A percentile compares a stretch with the other conserved stretches of the same genome.
Conservation (phyloP, 2,329 filamentous ascomycete genomes). For the Aspergillus sp. region DNA sequence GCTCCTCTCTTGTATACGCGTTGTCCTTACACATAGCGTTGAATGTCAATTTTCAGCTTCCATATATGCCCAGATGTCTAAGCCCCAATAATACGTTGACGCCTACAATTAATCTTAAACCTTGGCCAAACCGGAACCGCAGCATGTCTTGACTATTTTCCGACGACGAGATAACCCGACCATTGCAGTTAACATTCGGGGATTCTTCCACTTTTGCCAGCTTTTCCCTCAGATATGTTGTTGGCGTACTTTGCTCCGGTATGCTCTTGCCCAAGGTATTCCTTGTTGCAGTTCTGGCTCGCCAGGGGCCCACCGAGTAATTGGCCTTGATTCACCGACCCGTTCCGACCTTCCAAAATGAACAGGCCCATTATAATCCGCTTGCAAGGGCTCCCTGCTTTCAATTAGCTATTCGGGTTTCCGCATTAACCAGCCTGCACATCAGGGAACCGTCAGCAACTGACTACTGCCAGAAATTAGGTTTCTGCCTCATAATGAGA, state of each 20-base stretch:
- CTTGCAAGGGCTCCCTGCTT: not conserved
- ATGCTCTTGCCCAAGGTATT: not conserved
- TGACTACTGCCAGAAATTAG: too few relatives aligned
- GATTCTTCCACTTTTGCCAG: not conserved
- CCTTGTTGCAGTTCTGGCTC: too few relatives aligned
- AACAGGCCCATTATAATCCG: not conserved
- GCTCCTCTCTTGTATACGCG: not conserved
- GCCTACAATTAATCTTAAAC: not conserved
- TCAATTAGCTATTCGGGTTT: too few relatives aligned
- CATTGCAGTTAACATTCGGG: not conserved
- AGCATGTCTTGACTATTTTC: not conserved
- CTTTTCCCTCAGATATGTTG: not conserved
- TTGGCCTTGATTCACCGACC: not conserved
- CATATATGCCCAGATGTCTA: not conserved
- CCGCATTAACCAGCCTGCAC: too few relatives aligned
- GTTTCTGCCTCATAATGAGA: not conserved
- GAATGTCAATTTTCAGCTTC: not conserved
- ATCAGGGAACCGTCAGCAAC: too few relatives aligned
- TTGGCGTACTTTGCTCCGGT: not conserved
- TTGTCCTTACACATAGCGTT: not conserved
- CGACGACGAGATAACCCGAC: not conserved
- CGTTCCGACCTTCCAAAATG: not conserved
- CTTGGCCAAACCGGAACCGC: not conserved
- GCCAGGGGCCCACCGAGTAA: not conserved
- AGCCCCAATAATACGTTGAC: not conserved